phyloP scores from a whole-genome alignment of 2,329 filamentous ascomycete genomes.

The Aspergillus ochraceus region DNA sequence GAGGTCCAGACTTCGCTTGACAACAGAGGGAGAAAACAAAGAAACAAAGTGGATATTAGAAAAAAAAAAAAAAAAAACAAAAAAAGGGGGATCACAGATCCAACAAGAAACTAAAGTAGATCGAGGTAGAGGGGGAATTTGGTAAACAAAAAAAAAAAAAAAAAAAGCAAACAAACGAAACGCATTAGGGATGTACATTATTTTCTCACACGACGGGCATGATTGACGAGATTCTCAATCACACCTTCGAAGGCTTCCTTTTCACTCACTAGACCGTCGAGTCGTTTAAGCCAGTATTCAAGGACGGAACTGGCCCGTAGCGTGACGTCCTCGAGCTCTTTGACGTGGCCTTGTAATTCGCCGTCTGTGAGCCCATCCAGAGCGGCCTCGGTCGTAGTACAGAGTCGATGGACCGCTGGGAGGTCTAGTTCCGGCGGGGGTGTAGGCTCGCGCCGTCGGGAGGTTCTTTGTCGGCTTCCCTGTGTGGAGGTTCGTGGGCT shows the following conservation, averaged over 20 bases:
- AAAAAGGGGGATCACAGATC: conserved; percentile 22
- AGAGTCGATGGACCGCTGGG: conserved; percentile 73
- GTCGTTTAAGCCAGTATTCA: conserved; percentile 83
- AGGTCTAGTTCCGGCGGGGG: conserved; percentile 76
- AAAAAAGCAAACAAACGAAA: conserved; percentile 13
- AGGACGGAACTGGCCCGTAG: conserved; percentile 73
- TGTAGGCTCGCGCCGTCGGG: conserved; percentile 53
- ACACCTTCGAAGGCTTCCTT: conserved; percentile 94
- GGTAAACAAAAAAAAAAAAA: not conserved
- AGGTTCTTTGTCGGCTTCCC: conserved; percentile 29
- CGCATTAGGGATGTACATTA: conserved; percentile 40
- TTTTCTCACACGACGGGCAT: conserved; percentile 81
- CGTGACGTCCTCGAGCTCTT: conserved; percentile 67
- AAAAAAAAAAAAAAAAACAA: not conserved
- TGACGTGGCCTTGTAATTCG: conserved; percentile 73
- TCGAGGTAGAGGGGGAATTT: conserved; percentile 25
- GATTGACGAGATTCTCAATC: conserved; percentile 93
- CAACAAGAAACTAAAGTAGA: conserved; percentile 29
- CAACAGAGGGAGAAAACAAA: not conserved
- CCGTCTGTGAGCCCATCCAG: conserved; percentile 74
- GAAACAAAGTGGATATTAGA: conserved; percentile 7
- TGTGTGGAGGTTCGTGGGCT: conserved; percentile 27
- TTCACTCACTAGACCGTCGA: conserved; percentile 84
- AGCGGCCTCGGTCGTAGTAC: conserved; percentile 80
- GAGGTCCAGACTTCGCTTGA: conserved; percentile 8